A percentile compares a stretch with the other conserved stretches of the same genome.
These are phyloP conservation scores for Naganishia sp. DNA, from an alignment of 1,284 basidiomycete species.

Conservation along the genomic window DNA sequence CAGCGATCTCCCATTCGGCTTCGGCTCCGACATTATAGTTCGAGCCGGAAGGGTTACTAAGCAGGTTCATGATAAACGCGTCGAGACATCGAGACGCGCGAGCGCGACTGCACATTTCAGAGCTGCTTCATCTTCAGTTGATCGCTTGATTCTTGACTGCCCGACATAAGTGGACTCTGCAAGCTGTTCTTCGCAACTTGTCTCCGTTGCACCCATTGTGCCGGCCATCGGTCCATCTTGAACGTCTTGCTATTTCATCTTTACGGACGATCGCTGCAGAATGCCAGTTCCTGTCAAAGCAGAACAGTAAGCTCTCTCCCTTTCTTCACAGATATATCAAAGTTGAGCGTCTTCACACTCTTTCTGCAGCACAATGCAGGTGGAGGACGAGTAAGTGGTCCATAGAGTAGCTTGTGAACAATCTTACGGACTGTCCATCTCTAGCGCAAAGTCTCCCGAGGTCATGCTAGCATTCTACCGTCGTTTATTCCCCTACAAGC, in stretches of 20 bases:
- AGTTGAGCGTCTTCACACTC: not conserved
- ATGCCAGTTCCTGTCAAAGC: slow-evolving; percentile 18
- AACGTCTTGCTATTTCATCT: too few relatives aligned
- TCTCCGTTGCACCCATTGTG: too few relatives aligned
- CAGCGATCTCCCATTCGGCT: not conserved
- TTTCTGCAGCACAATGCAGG: slow-evolving; percentile 12
- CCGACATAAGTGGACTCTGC: too few relatives aligned
- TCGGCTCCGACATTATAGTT: too few relatives aligned
- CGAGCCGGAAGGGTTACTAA: slow-evolving; percentile 1
- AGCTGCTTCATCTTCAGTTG: too few relatives aligned
- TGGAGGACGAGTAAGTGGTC: slow-evolving; percentile 19
- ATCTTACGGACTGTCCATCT: not conserved
- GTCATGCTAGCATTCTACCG: slow-evolving; percentile 89
- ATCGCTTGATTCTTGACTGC: not conserved
- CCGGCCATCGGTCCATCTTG: too few relatives aligned
- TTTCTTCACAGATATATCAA: not conserved
- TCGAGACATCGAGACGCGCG: not conserved
- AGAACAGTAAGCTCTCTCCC: slow-evolving; percentile 10
- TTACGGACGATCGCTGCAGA: not conserved
- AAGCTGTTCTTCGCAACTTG: too few relatives aligned
- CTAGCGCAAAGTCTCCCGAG: slow-evolving; percentile 59
- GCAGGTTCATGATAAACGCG: not conserved
- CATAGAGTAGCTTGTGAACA: too few relatives aligned
- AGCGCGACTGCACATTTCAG: too few relatives aligned
- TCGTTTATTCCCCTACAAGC: slow-evolving; percentile 90